Base-by-base conservation (phyloP, 1,139 yeast genomes). In the Scheffersomyces parashehatae region DNA sequence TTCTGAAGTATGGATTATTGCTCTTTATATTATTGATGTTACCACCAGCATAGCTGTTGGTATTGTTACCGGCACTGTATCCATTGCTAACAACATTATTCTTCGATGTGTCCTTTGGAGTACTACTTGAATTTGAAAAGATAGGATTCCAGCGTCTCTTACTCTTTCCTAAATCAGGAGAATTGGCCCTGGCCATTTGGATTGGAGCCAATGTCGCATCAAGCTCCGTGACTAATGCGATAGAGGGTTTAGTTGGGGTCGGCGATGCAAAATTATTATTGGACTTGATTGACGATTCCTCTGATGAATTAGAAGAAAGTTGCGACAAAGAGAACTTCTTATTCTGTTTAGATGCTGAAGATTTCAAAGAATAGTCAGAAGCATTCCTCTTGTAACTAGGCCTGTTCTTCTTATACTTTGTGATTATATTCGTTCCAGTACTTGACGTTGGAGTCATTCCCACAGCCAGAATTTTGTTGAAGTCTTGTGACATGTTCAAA, bases 261-360 rank as follows among this genome's bases (percentile, higher is more conserved):
- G 65, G 64, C 16, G 56, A 43, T n/a, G 52, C 50, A 30, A 54
- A 44, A 46, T 49, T 44, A 26, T 42, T 47, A 20, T 37, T 42
- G 5, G 52, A 48, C 39, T 51, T 43, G 39, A 50, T 44, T 12
- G 55, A 51, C 44, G 72, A 65, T 32, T 70, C 76, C 29, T 68
- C 75, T 0, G 76, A 70, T 0, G 75, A 69, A 44, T 68, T 70
- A 44, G 69, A 64, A 4, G 75, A 67, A 6, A 72, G 62, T 42
- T 65, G 72, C 1, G 71, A 59, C 11, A 71, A 53, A 6, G 70
- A 63, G 12, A 58, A 48, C 44, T 61, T 63, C 52, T 65, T 68
- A 13, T 53, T 56, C 28, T 59, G 62, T 33, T 46, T 50, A 0
- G 74, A 67, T 3, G 74, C 63, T 2, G 62, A 54, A 3, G 72